These are phyloP conservation scores for Plasmodium coatneyi DNA, from an alignment of 169 alveolate genomes.

Conservation along the genomic window DNA sequence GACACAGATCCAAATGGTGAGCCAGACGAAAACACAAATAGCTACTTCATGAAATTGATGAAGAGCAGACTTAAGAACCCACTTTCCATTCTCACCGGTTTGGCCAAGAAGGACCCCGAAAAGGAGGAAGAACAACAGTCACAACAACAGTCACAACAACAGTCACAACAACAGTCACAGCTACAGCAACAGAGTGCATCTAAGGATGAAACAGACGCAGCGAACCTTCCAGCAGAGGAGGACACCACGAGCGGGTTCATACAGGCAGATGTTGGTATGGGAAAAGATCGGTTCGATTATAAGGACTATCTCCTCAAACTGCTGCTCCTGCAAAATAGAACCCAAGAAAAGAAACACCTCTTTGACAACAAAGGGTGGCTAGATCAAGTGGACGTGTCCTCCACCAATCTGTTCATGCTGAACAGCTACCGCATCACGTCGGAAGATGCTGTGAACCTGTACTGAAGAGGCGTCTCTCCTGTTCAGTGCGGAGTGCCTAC, in stretches of 20 bases:
- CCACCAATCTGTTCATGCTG: constrained; percentile 22
- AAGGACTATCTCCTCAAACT: constrained; percentile 11
- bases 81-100: not conserved
- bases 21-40: constrained; percentile 7
- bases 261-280: not conserved
- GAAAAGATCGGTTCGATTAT: constrained; percentile 4
- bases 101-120: not conserved
- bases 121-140: not conserved
- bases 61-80: constrained; percentile 38
- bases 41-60: constrained; percentile 6
- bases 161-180: too few relatives aligned
- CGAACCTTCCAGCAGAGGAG: not conserved
- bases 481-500: not conserved
- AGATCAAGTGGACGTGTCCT: constrained; percentile 14
- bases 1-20: not conserved
- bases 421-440: constrained; percentile 33
- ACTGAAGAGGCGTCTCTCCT: not conserved
- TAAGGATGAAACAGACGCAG: not conserved
- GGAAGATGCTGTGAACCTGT: constrained; percentile 1
- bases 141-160: too few relatives aligned
- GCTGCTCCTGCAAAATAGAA: not conserved
- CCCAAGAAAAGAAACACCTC: not conserved
- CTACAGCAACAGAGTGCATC: not conserved
- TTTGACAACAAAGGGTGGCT: not conserved
- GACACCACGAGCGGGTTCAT: not conserved